A percentile compares a stretch with the other conserved stretches of the same genome.
These are phyloP conservation scores for Phytophthora boehmeriae DNA, from an alignment of 352 stramenopile species.

Conservation along the genomic window DNA sequence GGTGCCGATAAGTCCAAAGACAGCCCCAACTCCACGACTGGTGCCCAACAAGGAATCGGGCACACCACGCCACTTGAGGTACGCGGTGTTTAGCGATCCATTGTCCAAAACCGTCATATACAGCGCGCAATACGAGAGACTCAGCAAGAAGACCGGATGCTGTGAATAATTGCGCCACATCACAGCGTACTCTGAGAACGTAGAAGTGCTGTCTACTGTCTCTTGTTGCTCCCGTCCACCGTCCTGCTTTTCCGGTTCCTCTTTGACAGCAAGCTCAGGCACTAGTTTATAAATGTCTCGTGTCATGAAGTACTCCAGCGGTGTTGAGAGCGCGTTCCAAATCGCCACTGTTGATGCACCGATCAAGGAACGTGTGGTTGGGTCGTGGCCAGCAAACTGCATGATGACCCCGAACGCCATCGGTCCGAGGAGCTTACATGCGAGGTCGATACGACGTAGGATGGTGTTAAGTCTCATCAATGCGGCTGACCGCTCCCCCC, in stretches of 20 bases:
- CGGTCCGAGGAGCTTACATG: slow-evolving; percentile 75
- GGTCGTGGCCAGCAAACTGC: slow-evolving; percentile 70
- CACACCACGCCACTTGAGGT: slow-evolving; percentile 70
- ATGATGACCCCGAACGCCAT: slow-evolving; percentile 82
- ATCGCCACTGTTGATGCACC: slow-evolving; percentile 65
- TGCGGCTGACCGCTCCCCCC: slow-evolving; percentile 38
- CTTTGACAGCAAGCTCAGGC: slow-evolving; percentile 49
- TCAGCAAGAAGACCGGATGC: slow-evolving; percentile 61
- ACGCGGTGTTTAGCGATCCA: slow-evolving; percentile 61
- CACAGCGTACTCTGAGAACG: slow-evolving; percentile 26
- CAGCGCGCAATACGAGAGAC: slow-evolving; percentile 54
- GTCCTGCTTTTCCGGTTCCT: slow-evolving; percentile 21
- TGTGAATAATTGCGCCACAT: slow-evolving; percentile 49
- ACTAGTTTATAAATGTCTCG: slow-evolving; percentile 69
- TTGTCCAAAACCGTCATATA: slow-evolving; percentile 69
- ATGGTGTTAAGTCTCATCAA: slow-evolving; percentile 75
- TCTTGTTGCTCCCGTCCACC: slow-evolving; percentile 7
- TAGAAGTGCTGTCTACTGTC: slow-evolving; percentile 8
- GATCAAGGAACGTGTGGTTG: slow-evolving; percentile 67
- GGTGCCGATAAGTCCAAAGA: slow-evolving; percentile 59
- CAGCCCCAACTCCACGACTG: slow-evolving; percentile 48
- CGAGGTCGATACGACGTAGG: slow-evolving; percentile 81
- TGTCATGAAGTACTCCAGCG: slow-evolving; percentile 80
- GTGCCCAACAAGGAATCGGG: slow-evolving; percentile 48
- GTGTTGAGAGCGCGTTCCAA: slow-evolving; percentile 83